Conservation (phyloP, 306 rosid species). For the Luffa acutangula region DNA sequence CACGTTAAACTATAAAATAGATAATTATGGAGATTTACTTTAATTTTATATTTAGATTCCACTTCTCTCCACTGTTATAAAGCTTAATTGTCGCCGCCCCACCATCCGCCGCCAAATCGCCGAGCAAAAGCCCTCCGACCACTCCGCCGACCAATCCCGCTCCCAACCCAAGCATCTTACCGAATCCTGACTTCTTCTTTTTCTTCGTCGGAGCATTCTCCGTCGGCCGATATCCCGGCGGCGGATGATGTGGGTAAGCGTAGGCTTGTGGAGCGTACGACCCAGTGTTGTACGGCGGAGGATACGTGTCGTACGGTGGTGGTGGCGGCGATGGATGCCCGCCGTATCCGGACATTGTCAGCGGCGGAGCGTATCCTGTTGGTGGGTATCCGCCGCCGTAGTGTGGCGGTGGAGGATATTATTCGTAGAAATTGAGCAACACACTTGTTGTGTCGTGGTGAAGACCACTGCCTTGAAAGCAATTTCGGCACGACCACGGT, state of each 20-base stretch:
- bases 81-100: too few species aligned
- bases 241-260: not conserved
- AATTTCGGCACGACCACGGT: too few species aligned
- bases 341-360: not conserved
- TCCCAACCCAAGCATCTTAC: constrained; percentile 40
- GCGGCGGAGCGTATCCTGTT: not conserved
- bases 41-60: too few species aligned
- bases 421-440: too few species aligned
- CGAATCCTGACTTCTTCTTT: constrained; percentile 37
- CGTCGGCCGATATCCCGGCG: constrained; percentile 15
- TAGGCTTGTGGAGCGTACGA: not conserved
- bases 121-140: constrained; percentile 64
- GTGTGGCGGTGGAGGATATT: constrained; percentile 4
- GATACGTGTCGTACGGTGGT: not conserved
- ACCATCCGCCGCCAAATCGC: constrained; percentile 50
- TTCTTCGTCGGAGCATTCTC: constrained; percentile 19
- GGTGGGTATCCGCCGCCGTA: not conserved
- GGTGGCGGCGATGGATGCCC: not conserved
- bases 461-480: too few species aligned
- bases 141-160: constrained; percentile 75
- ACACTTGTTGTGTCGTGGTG: too few species aligned
- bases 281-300: not conserved
- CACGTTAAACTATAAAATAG: too few species aligned
- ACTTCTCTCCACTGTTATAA: too few species aligned
- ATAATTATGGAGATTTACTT: too few species aligned